Percentiles rank a stretch among this genome's conserved stretches.
These are phyloP conservation scores for Polyplosphaeria fusca DNA, from an alignment of 495 filamentous ascomycete species.

Conservation along the genomic window DNA sequence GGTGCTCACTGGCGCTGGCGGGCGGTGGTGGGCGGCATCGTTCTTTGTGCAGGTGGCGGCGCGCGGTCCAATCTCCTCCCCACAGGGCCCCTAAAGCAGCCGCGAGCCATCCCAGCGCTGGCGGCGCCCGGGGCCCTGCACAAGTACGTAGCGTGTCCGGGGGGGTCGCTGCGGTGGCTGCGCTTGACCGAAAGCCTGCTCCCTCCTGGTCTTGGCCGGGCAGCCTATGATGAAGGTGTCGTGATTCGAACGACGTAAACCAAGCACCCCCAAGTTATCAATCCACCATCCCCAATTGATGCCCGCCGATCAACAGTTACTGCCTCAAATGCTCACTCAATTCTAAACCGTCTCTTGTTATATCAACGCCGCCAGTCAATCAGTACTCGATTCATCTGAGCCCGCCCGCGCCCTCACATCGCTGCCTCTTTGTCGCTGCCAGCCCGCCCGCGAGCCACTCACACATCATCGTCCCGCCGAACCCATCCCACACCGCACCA, in stretches of 20 bases:
- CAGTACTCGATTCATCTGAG: constrained; percentile 19
- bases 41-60: not conserved
- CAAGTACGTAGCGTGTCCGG: constrained; percentile 14
- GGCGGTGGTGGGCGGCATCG: too few species aligned
- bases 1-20: too few species aligned
- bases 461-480: not conserved
- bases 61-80: not conserved
- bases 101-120: not conserved
- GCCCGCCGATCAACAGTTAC: constrained; percentile 29
- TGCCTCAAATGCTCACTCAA: constrained; percentile 31
- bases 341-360: constrained; percentile 22
- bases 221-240: constrained; percentile 29
- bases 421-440: constrained; percentile 27
- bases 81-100: constrained; percentile 22
- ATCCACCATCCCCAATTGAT: constrained; percentile 24
- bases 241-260: constrained; percentile 26
- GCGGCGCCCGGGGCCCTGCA: constrained; percentile 16
- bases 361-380: constrained; percentile 13
- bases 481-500: not conserved
- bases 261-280: constrained; percentile 30
- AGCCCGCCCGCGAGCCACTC: not conserved
- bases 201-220: constrained; percentile 17
- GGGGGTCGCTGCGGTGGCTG: constrained; percentile 18
- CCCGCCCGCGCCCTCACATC: constrained; percentile 18
- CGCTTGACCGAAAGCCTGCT: constrained; percentile 15